phyloP scores from a whole-genome alignment of 192 early-diverging fungal species.

The Diversispora epigaea region DNA sequence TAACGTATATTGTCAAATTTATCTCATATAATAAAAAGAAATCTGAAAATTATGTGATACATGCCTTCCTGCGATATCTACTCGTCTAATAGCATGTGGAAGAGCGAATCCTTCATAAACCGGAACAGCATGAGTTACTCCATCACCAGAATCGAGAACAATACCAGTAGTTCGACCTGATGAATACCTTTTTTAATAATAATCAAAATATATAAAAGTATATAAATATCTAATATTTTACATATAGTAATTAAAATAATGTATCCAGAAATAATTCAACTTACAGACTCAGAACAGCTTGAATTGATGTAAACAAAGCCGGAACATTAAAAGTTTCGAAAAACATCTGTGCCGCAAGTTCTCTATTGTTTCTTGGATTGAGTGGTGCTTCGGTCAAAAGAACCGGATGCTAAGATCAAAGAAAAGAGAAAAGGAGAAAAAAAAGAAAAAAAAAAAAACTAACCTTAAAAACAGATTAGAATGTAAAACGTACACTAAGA shows the following conservation, averaged over 20 bases:
- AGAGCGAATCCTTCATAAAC: slow-evolving; percentile 97
- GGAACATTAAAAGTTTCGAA: slow-evolving; percentile 99
- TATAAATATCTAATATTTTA: too few relatives aligned
- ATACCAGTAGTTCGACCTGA: slow-evolving; percentile 97
- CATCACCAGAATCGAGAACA: slow-evolving; percentile 94
- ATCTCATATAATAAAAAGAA: not conserved
- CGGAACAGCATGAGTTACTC: slow-evolving; percentile 93
- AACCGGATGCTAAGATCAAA: slow-evolving; percentile 80
- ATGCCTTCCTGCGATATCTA: slow-evolving; percentile 87
- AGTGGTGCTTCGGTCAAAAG: slow-evolving; percentile 95
- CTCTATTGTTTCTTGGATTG: slow-evolving; percentile 90
- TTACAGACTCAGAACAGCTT: slow-evolving; percentile 94
- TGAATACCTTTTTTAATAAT: slow-evolving; percentile 64
- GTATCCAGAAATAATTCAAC: slow-evolving; percentile 20
- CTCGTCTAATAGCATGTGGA: slow-evolving; percentile 87
- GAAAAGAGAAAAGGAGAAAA: not conserved
- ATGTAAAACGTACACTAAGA: not conserved
- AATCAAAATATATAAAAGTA: too few relatives aligned
- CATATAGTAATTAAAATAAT: too few relatives aligned
- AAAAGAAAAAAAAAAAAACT: not conserved
- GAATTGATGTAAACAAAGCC: slow-evolving; percentile 93
- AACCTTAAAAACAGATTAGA: not conserved
- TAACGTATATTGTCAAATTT: too few relatives aligned
- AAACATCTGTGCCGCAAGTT: slow-evolving; percentile 92
- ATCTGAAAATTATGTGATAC: not conserved